Conservation (phyloP, 768 basidiomycete genomes). For the Naganishia friedmannii region DNA sequence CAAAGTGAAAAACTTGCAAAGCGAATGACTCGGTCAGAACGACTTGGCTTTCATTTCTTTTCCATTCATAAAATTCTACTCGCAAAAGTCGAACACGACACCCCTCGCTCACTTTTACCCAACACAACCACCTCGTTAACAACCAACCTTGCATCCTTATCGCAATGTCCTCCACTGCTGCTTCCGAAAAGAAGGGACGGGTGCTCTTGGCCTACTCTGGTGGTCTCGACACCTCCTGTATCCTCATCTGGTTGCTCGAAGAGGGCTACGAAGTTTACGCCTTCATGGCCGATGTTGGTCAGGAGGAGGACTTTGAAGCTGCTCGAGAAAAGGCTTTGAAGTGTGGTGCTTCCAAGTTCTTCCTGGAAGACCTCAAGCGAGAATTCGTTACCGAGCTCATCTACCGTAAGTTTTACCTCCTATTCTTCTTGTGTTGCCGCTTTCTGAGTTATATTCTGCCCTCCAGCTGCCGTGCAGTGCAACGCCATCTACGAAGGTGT, state of each 20-base stretch:
- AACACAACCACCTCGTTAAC: background rate
- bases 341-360: constrained; percentile 94
- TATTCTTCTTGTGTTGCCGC: background rate
- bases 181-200: constrained; percentile 62
- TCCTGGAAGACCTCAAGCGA: constrained; percentile 87
- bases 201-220: constrained; percentile 97
- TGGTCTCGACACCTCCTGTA: constrained; percentile 97
- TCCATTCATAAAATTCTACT: background rate
- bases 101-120: background rate
- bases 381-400: constrained; percentile 96
- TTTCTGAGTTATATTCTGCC: background rate
- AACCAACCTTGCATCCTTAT: background rate
- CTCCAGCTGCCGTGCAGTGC: constrained; percentile 77
- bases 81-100: too few species aligned
- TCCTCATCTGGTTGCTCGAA: constrained; percentile 98
- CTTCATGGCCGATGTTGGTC: constrained; percentile 62
- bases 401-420: constrained; percentile 59
- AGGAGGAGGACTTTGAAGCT: constrained; percentile 81
- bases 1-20: background rate
- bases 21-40: background rate
- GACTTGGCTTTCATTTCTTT: background rate
- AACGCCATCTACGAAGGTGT: constrained; percentile 99
- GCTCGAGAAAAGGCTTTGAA: constrained; percentile 82
- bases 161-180: constrained; percentile 32
- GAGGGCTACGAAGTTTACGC: constrained; percentile 94